Evolutionary conservation across 2,329 filamentous ascomycete genomes (phyloP).

Genomic region (Calycina herbarum): DNA sequence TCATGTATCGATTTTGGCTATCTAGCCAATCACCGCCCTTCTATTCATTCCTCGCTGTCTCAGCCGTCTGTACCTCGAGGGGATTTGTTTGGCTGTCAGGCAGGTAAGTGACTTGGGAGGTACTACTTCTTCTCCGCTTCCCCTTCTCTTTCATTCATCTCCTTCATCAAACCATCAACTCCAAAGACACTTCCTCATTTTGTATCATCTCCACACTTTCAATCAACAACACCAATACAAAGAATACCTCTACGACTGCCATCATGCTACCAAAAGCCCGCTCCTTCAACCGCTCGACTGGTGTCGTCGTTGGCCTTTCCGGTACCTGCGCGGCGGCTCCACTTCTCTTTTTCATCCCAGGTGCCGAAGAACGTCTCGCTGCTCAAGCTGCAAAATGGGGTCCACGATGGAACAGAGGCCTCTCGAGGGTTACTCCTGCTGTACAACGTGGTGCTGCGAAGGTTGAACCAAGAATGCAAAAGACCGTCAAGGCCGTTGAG

Average conservation of each 20-base stretch:
- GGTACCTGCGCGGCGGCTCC: conserved; percentile 23
- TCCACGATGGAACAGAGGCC: conserved; percentile 27
- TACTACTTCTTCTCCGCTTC: conserved; percentile 2
- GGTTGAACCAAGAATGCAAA: conserved; percentile 23
- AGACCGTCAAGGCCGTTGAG: conserved; percentile 24
- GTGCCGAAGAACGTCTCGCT: conserved; percentile 27
- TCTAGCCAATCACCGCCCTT: not conserved
- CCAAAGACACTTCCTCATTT: conserved; percentile 4
- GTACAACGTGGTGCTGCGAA: conserved; percentile 19
- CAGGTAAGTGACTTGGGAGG: not conserved
- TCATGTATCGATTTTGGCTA: not conserved
- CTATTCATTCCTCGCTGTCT: not conserved
- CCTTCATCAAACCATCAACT: not conserved
- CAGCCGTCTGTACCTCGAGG: not conserved
- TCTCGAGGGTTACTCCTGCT: conserved; percentile 17
- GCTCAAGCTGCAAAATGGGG: conserved; percentile 30
- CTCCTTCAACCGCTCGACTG: conserved; percentile 15
- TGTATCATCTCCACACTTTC: not conserved
- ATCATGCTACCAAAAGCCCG: conserved; percentile 19
- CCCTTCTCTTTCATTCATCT: not conserved
- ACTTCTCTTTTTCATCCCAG: conserved; percentile 29
- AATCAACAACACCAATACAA: conserved; percentile 3
- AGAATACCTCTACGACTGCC: conserved; percentile 1
- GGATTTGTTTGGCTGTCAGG: not conserved
- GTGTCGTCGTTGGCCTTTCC: conserved; percentile 22